Percentiles rank a stretch among this genome's conserved stretches.
Evolutionary conservation across 345 rosid species (phyloP).

Genomic region (Rhizophora mangle): DNA sequence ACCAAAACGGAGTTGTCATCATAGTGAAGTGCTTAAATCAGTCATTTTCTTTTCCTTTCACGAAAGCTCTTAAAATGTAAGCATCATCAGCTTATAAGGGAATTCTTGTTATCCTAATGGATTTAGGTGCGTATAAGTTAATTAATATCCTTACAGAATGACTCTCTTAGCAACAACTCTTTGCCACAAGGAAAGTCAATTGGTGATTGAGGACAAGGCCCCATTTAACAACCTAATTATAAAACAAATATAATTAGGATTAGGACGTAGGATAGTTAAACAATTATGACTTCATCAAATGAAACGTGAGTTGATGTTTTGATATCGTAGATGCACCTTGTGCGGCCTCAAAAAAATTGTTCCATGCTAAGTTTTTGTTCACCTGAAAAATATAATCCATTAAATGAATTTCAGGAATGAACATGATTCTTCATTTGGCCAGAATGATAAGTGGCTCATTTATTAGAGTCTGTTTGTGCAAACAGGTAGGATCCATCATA

Average conservation of each 20-base stretch:
- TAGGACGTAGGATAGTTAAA: no score
- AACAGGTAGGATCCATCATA: slow-evolving; percentile 9
- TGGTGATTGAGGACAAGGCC: background rate
- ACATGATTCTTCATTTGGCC: no score
- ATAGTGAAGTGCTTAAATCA: slow-evolving; percentile 14
- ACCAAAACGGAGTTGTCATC: no score
- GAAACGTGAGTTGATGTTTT: no score
- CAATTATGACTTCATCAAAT: no score
- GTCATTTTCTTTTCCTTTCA: slow-evolving; percentile 14
- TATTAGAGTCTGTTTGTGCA: slow-evolving; percentile 14
- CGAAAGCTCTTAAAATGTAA: slow-evolving; percentile 1
- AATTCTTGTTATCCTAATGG: background rate
- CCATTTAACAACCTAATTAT: background rate
- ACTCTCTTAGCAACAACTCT: background rate
- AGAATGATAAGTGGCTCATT: background rate
- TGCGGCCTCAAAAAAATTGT: no score
- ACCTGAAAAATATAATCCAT: no score
- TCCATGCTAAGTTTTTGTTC: no score
- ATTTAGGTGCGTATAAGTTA: no score
- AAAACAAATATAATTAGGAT: no score
- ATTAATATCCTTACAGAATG: background rate
- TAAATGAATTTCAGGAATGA: no score
- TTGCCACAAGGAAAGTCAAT: background rate
- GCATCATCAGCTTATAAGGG: background rate
- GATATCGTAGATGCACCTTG: no score